Evolutionary conservation across 75 land plant species (phyloP).

Genomic region (Cupressus sempervirens): DNA sequence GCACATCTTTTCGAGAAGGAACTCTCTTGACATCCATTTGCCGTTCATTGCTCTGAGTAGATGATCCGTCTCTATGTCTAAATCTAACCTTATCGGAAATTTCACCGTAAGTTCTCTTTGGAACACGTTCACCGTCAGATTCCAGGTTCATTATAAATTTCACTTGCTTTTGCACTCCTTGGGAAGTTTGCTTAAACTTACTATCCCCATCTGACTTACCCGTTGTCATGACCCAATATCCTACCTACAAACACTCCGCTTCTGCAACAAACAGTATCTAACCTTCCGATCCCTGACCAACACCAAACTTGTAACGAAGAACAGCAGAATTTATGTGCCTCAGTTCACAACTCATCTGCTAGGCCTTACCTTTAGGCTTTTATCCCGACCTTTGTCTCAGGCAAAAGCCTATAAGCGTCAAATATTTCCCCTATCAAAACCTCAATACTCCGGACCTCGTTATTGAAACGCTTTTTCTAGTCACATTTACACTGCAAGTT

Average conservation of each 20-base stretch:
- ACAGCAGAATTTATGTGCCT: conserved; percentile 22
- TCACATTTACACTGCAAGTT: neutral
- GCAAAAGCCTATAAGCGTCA: neutral
- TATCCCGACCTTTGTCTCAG: neutral
- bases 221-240: neutral
- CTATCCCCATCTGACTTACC: neutral
- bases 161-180: conserved; percentile 22
- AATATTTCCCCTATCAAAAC: neutral
- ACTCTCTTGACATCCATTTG: conserved; percentile 14
- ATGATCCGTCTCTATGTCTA: neutral
- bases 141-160: conserved; percentile 15
- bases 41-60: conserved; percentile 19
- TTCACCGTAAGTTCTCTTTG: conserved; percentile 5
- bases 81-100: neutral
- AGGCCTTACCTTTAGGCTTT: neutral
- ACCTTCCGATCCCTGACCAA: conserved; percentile 33
- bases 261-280: conserved; percentile 4
- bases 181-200: neutral
- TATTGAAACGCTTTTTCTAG: neutral
- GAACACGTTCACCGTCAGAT: neutral
- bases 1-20: neutral
- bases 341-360: conserved; percentile 33
- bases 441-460: neutral
- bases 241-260: neutral
- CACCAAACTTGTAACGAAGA: conserved; percentile 31